Evolutionary conservation across 148 eudicot species (phyloP), one percentile per base, ranked within the genome.

Genomic region (Silene latifolia): DNA sequence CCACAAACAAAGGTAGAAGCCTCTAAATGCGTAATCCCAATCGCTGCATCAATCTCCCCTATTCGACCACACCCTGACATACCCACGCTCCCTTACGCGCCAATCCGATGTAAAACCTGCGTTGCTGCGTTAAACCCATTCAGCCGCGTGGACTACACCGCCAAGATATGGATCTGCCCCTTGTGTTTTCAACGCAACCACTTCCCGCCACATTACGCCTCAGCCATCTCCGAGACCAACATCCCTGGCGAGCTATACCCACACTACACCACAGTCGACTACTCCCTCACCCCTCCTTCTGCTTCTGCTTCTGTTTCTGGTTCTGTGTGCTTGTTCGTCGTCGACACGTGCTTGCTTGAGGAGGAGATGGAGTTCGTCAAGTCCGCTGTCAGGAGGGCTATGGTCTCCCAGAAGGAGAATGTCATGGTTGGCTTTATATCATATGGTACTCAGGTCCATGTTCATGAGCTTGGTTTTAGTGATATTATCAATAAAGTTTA

Each of bases 381-480:
- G 81, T 91, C 94, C 20, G 95, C 89, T 1, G 29, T 94, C 75
- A 82, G 75, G 19, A 71, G 89, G 72, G 98, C 95, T 60, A 80
- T 94, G 15, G 95, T 39, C 3, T 74, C 86, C 9, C 9, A 0
- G 97, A 86, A 90, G 0, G 98, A 91, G 12, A 86, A 90, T 71
- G 95, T 95, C 0, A 79, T 88, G 78, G 97, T 94, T 6, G 98
- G 98, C 67, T 88, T 94, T 56, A 71, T 94, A 0, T 87, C 93
- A 35, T 94, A 74, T 73, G 98, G 98, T 44, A 94, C 96, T 0
- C 98, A 91, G 80, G 98, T 94, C 15, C 96, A 93, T 82, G 98
- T 94, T 9, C 96, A 94, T 73, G 97, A 94, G 74, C 73, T 94
- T 54, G 98, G 97, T 63, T 94, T 87, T 74, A 73, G 83, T 4